phyloP scores from a whole-genome alignment of 768 basidiomycete genomes.

The Boletus vinaceobasis region DNA sequence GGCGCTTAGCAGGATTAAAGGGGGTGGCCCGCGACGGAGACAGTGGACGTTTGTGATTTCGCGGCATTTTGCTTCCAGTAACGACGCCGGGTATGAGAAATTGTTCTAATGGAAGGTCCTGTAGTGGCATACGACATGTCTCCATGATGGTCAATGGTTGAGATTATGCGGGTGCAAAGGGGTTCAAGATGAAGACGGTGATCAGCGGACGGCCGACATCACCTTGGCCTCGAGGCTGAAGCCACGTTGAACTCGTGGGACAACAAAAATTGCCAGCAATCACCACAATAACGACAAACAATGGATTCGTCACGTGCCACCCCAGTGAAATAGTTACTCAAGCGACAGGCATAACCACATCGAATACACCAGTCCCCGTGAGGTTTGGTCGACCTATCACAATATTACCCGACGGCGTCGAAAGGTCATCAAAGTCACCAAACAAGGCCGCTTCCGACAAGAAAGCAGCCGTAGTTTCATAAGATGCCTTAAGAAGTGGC shows the following conservation, averaged over 20 bases:
- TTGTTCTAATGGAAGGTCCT: slow-evolving; percentile 56
- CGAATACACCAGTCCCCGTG: slow-evolving; percentile 96
- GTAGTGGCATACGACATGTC: slow-evolving; percentile 44
- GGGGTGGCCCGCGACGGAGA: slow-evolving; percentile 50
- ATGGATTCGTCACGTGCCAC: slow-evolving; percentile 13
- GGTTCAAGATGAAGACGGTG: slow-evolving; percentile 13
- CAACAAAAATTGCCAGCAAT: slow-evolving; percentile 13
- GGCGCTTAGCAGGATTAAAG: slow-evolving; percentile 66
- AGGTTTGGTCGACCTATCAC: slow-evolving; percentile 82
- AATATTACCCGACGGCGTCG: slow-evolving; percentile 87
- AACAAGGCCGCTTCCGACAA: slow-evolving; percentile 90
- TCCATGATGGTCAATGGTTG: slow-evolving; percentile 20
- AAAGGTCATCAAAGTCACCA: slow-evolving; percentile 93
- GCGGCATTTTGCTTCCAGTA: slow-evolving; percentile 20
- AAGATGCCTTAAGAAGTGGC: slow-evolving; percentile 96
- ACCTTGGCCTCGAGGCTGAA: slow-evolving; percentile 19
- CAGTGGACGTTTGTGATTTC: slow-evolving; percentile 56
- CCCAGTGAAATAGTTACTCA: slow-evolving; percentile 1
- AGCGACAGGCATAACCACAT: slow-evolving; percentile 60
- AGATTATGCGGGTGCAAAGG: slow-evolving; percentile 1
- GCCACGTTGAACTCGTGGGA: slow-evolving; percentile 2
- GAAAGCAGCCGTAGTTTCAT: slow-evolving; percentile 93
- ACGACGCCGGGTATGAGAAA: slow-evolving; percentile 42
- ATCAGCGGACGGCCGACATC: slow-evolving; percentile 27
- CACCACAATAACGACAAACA: slow-evolving; percentile 27